Base-by-base conservation (phyloP, 2,329 filamentous ascomycete genomes). In the Alternaria sp. region DNA sequence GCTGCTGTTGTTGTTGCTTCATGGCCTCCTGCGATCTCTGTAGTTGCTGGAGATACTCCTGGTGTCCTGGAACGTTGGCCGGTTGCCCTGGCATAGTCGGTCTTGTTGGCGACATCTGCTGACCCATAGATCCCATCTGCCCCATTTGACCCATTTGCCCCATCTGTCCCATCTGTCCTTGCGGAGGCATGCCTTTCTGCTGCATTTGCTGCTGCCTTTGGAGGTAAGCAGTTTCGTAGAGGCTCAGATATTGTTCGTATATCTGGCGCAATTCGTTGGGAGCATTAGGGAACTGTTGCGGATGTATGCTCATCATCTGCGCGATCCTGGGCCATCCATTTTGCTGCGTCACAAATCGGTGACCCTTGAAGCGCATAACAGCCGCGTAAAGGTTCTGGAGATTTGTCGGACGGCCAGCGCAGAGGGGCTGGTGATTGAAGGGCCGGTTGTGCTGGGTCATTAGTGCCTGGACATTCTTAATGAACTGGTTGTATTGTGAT, bases 241-340 rank as follows among this genome's bases (percentile, higher is more conserved):
- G 86, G 27, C 86, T 81, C 6, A 97, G 81, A 67, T 94, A 93
- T 36, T 87, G 85, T 70, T 93, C 90, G 77, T 95, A 97, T 7
- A 92, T 85, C 28, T 85, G 84, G 69, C 89, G 83, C 60, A 97
- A 78, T 67, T 95, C 89, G 59, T 87, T 85, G 2, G 88, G 84
- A 0, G 92, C 92, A 10, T 83, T 86, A 1, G 89, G 90, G 56
- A 79, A 82, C 58, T 82, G 80, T 18, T 76, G 75, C 50, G 75
- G 76, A 11, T 74, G 67, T 43, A 82, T 80, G n/a, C 79, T 75
- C 65, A 84, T 69, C 63, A 78, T 77, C 25, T 88, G 68, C 1
- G 92, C 89, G 56, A 97, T 84, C 51, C 88, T 85, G 1, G 84
- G 83, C 95, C 95, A 98, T 59, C 85, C 84, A 65, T 92, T 92